phyloP scores from a whole-genome alignment of 2,329 filamentous ascomycete species.

The Fonsecaea multimorphosa region DNA sequence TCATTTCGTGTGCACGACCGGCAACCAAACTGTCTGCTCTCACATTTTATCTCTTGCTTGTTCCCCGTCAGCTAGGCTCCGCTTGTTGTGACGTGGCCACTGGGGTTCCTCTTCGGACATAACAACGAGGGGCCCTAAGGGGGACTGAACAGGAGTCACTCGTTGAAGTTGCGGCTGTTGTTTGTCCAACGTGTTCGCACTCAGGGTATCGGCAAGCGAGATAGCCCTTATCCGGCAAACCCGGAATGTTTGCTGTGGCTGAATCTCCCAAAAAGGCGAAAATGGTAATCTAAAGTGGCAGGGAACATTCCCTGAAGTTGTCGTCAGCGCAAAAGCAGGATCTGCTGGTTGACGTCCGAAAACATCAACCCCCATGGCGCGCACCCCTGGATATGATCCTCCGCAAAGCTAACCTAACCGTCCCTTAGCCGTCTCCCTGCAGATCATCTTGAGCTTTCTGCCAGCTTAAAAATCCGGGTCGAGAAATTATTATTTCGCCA shows the following conservation, averaged over 20 bases:
- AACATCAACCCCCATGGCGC: not conserved
- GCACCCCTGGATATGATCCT: not conserved
- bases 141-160: not conserved
- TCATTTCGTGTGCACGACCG: not conserved
- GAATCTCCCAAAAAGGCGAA: constrained; percentile 14
- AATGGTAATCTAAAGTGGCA: constrained; percentile 29
- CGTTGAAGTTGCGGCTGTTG: not conserved
- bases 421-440: not conserved
- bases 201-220: constrained; percentile 25
- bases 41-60: not conserved
- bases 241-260: constrained; percentile 19
- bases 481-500: constrained; percentile 9
- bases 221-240: constrained; percentile 28
- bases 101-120: not conserved
- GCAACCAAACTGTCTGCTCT: not conserved
- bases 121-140: not conserved
- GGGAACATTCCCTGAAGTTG: constrained; percentile 24
- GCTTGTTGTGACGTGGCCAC: not conserved
- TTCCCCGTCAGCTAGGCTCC: not conserved
- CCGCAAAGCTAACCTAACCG: not conserved
- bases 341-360: not conserved
- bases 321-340: constrained; percentile 5
- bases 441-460: constrained; percentile 1
- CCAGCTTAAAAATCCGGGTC: not conserved
- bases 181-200: constrained; percentile 15